Evolutionary conservation across 306 rosid species (phyloP), one percentile per base, ranked within the genome.

Genomic region (Mucuna pruriens): DNA sequence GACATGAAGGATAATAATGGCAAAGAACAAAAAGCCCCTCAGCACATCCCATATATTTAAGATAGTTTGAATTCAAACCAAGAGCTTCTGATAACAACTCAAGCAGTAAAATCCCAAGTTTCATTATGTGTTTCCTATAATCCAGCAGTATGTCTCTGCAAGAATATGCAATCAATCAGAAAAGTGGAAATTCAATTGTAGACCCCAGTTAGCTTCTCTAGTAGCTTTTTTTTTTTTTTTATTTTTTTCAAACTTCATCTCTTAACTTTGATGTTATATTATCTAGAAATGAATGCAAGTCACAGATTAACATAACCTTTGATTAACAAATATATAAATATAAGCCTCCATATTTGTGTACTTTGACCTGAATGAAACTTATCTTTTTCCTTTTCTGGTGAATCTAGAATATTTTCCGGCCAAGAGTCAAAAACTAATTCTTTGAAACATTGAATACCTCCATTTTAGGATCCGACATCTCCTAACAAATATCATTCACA

Each of bases 1-100:
- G 87, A 62, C 87, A 84, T 3, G 87, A 44, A 20, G 87, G 87
- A 26, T 84, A 84, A 4, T 84, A 84, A 49, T 84, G 84, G 34
- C 79, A 12, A 51, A 49, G 10, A 61, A 46, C 65, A 5, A 63
- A 0, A 62, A 80, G 72, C 15, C 79, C 79, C 49, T 70, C 82
- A 8, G 49, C 54, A 42, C 85, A 85, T 49, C 31, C 83, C 71
- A 80, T 61, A 7, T 76, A 82, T 16, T 63, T 76, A 7, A 85
- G 46, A 62, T 70, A 63, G 39, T 76, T 61, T 62, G 85, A 80
- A 36, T 22, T 52, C 40, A 85, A 25, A 5, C 80, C 85, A 4
- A 85, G 26, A n/a, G 88, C 88, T 70, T 80, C 72, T 62, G 83
- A 85, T 20, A 85, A 70, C 42, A 85, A 17, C 55, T 63, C 85